Base-by-base conservation (phyloP, 192 early-diverging fungal species). In the Gaertneriomyces semiglobifer region DNA sequence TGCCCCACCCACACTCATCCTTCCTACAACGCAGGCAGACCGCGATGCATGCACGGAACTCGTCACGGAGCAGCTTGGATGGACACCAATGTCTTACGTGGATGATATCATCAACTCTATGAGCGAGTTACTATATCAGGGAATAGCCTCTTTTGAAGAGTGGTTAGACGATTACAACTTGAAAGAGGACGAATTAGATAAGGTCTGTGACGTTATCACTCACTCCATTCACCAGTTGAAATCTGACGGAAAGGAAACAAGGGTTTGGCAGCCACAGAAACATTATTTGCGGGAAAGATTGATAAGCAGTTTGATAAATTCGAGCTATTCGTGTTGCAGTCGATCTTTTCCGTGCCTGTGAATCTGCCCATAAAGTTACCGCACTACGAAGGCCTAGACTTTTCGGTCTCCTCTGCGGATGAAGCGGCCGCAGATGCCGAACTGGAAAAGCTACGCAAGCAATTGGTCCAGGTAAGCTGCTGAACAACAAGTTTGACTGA, bases 301-400 rank as follows among this genome's bases (percentile, higher is more conserved):
- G 93, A 93, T 69, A 87, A 86, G 64, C 81, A 85, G 65, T 93
- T 93, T 82, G 93, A 93, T 72, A 80, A 84, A 39, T 91, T 90
- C 69, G 91, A 94, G 67, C 72, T 92, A 7, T 92, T 89, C 63
- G 80, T 79, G 0, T 76, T 89, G 60, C 81, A 86, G 48, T 91
- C 90, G 47, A 77, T 93, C 60, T 91, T 94, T 50, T 78, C 77
- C 42, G 70, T 93, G 25, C 89, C 88, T 2, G 66, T 76, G 12
- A 79, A 84, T 62, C 64, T 86, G 11, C 68, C 68, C 44, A 73
- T 88, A 39, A 65, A 72, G 4, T 72, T 89, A 3, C 76, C 81
- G 11, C 83, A 86, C 44, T 74, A 85, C 53, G 75, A 88, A 75
- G 70, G 58, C 40, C 41, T 76, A 14, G 63, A 71, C 40, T 52